Conservation (phyloP, 1,139 yeast genomes). For the Ogataea hybrid region DNA sequence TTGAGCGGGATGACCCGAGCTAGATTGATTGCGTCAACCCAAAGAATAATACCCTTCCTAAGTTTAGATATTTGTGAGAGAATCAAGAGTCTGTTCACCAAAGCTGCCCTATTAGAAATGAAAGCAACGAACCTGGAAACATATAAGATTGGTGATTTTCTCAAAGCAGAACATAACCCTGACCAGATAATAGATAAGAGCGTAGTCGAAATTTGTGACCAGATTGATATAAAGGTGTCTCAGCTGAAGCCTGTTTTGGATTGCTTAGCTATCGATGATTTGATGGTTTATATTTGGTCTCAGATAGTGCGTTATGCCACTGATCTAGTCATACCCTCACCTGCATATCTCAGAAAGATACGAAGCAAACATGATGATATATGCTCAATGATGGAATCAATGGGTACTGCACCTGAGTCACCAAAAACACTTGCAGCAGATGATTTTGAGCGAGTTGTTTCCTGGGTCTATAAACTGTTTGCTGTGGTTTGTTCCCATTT, state of each 20-base stretch:
- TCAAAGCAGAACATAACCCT: slow-evolving; percentile 12
- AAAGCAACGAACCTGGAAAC: slow-evolving; percentile 7
- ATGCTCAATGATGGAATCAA: background rate
- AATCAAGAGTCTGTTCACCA: slow-evolving; percentile 12
- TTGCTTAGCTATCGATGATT: too few species aligned
- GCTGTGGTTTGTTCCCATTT: slow-evolving; percentile 7
- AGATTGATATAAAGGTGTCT: too few species aligned
- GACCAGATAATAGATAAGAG: background rate
- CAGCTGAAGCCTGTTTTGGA: too few species aligned
- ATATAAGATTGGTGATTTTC: slow-evolving; percentile 13
- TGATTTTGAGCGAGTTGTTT: slow-evolving; percentile 15
- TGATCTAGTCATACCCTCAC: too few species aligned
- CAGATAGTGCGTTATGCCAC: too few species aligned
- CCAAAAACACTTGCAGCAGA: background rate
- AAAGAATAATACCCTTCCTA: slow-evolving; percentile 1
- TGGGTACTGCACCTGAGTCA: slow-evolving; percentile 5
- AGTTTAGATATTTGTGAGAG: background rate
- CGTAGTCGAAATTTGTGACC: background rate
- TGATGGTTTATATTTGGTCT: too few species aligned
- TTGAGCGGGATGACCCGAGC: slow-evolving; percentile 15
- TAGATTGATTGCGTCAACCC: background rate
- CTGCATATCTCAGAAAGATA: too few species aligned
- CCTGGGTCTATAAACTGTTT: slow-evolving; percentile 20
- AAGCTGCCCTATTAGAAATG: slow-evolving; percentile 5
- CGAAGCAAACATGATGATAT: too few species aligned